Conservation (phyloP, 2,329 filamentous ascomycete species). For the Plenodomus lindquistii region DNA sequence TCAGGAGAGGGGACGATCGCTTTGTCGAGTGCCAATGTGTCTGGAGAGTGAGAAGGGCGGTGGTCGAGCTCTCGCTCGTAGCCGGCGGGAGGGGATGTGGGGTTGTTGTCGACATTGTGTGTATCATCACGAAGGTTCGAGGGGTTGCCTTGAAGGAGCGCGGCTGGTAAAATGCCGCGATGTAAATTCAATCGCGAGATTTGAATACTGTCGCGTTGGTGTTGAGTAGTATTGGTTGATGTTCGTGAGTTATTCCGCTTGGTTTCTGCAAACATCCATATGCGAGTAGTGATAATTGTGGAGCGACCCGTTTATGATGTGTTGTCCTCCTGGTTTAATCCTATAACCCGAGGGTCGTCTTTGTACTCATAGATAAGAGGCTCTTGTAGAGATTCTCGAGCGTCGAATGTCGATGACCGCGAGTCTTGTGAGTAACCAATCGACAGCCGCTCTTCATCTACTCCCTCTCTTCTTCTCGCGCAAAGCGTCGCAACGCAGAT, state of each 20-base stretch:
- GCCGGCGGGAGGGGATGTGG: background rate
- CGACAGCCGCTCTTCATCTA: too few species aligned
- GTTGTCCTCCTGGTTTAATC: too few species aligned
- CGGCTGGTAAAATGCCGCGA: background rate
- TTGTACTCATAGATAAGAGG: too few species aligned
- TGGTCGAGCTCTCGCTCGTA: background rate
- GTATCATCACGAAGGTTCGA: constrained; percentile 4
- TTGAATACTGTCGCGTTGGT: background rate
- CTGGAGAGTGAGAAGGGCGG: constrained; percentile 1
- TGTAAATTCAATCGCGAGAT: background rate
- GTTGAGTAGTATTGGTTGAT: background rate
- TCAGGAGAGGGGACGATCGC: constrained; percentile 3
- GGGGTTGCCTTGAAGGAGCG: background rate
- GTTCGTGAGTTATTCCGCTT: background rate
- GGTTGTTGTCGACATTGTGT: constrained; percentile 10
- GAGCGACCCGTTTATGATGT: background rate
- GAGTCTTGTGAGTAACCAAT: too few species aligned
- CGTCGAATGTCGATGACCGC: too few species aligned
- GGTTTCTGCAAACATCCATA: background rate
- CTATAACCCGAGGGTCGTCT: too few species aligned
- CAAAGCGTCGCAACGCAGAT: too few species aligned
- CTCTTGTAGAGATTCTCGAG: too few species aligned
- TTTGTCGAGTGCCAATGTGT: constrained; percentile 7
- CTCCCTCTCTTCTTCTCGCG: too few species aligned
- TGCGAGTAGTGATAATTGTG: background rate